Conservation (phyloP, 1,284 basidiomycete genomes). For the Cystobasidium pallidum region DNA sequence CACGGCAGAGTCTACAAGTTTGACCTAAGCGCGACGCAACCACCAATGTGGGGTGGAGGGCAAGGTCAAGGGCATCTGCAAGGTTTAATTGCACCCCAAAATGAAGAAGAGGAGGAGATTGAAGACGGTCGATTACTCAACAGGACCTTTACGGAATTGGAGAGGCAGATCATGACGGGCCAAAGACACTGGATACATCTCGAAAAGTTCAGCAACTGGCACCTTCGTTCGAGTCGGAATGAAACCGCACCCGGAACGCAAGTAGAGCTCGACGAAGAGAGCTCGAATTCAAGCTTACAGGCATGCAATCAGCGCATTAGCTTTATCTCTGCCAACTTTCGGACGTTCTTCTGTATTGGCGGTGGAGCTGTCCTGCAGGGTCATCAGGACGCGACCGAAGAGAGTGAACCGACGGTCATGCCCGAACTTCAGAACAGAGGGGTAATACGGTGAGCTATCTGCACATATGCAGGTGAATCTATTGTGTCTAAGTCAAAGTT, state of each 20-base stretch:
- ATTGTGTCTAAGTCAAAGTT: background rate
- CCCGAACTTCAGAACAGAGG: constrained; percentile 49
- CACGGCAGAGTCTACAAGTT: constrained; percentile 46
- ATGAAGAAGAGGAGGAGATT: constrained; percentile 24
- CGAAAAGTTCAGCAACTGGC: constrained; percentile 46
- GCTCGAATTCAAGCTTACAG: no score
- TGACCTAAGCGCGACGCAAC: constrained; percentile 45
- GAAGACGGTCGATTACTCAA: constrained; percentile 40
- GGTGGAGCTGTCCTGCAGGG: constrained; percentile 49
- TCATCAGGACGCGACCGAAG: constrained; percentile 22
- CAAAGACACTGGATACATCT: constrained; percentile 46
- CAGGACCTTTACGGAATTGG: constrained; percentile 21
- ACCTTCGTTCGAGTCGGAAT: constrained; percentile 7
- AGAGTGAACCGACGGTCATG: constrained; percentile 42
- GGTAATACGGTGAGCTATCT: constrained; percentile 47
- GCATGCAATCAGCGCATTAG: constrained; percentile 43
- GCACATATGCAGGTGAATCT: background rate
- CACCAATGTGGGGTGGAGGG: background rate
- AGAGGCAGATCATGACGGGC: constrained; percentile 29
- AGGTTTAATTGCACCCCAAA: constrained; percentile 20
- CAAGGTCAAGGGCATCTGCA: constrained; percentile 26
- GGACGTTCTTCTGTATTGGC: constrained; percentile 48
- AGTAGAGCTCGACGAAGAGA: background rate
- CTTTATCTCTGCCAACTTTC: constrained; percentile 50
- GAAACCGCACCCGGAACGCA: background rate